A percentile compares a stretch with the other conserved stretches of the same genome.
These are phyloP conservation scores for Asterophora parasitica DNA, from an alignment of 768 basidiomycete genomes.

Conservation along the genomic window DNA sequence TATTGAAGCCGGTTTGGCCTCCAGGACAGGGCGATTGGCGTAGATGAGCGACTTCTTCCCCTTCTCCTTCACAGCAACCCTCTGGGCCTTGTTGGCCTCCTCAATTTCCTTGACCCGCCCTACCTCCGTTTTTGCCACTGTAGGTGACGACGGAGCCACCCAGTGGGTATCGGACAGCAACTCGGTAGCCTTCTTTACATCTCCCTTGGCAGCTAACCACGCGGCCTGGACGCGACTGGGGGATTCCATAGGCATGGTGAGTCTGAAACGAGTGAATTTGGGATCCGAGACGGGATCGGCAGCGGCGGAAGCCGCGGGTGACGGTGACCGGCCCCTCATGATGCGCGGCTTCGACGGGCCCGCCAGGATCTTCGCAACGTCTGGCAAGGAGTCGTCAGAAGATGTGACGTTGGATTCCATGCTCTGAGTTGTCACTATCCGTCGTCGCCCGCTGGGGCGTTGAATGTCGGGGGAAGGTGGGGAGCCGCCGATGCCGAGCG, in stretches of 20 bases:
- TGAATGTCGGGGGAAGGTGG: conserved; percentile 60
- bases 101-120: conserved; percentile 72
- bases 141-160: conserved; percentile 32
- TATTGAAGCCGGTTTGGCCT: conserved; percentile 31
- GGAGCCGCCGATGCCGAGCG: conserved; percentile 35
- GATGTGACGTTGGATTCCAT: conserved; percentile 48
- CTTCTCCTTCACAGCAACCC: conserved; percentile 65
- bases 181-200: conserved; percentile 54
- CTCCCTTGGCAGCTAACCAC: conserved; percentile 58
- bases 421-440: conserved; percentile 26
- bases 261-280: conserved; percentile 53
- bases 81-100: conserved; percentile 63
- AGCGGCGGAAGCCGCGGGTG: conserved; percentile 23
- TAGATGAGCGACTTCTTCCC: conserved; percentile 83
- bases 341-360: conserved; percentile 50
- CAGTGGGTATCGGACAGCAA: conserved; percentile 56
- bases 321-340: conserved; percentile 41
- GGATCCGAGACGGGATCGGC: conserved; percentile 30
- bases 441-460: conserved; percentile 47
- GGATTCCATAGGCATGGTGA: conserved; percentile 54
- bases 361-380: conserved; percentile 35
- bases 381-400: conserved; percentile 66
- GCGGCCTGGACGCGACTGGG: conserved; percentile 52
- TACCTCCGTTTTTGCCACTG: conserved; percentile 21
- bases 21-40: conserved; percentile 55